Evolutionary conservation across 2,329 filamentous ascomycete genomes (phyloP).

Genomic region (Fusarium scirpi): DNA sequence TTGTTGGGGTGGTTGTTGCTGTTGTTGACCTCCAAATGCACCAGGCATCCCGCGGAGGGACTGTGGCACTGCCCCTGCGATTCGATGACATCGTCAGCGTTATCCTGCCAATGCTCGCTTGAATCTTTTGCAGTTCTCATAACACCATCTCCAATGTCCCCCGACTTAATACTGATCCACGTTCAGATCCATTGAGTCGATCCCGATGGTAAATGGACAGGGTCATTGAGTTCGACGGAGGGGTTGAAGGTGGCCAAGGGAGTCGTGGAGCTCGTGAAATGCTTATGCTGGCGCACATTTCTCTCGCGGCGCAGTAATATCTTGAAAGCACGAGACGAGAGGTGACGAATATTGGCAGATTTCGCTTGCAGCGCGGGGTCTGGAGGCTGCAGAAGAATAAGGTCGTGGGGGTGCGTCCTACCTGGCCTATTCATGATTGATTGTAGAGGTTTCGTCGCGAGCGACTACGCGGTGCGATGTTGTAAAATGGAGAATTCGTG

Average conservation of each 20-base stretch:
- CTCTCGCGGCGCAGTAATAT: slow-evolving; percentile 11
- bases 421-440: slow-evolving; percentile 72
- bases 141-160: slow-evolving; percentile 9
- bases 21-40: slow-evolving; percentile 70
- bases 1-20: slow-evolving; percentile 69
- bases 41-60: slow-evolving; percentile 71
- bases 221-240: slow-evolving; percentile 29
- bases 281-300: slow-evolving; percentile 31
- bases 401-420: slow-evolving; percentile 56
- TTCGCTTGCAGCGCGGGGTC: slow-evolving; percentile 45
- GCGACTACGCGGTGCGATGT: slow-evolving; percentile 24
- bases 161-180: slow-evolving; percentile 2
- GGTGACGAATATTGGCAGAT: slow-evolving; percentile 32
- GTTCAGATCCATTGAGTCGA: slow-evolving; percentile 33
- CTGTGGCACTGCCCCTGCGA: slow-evolving; percentile 69
- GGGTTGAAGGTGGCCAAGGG: slow-evolving; percentile 32
- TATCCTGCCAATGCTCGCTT: slow-evolving; percentile 35
- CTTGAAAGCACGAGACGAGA: slow-evolving; percentile 33
- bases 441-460: slow-evolving; percentile 50
- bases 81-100: slow-evolving; percentile 47
- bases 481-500: slow-evolving; percentile 31
- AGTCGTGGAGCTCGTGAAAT: slow-evolving; percentile 28
- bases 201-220: slow-evolving; percentile 28
- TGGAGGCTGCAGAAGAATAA: slow-evolving; percentile 44
- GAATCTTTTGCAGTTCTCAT: slow-evolving; percentile 17